Conservation (phyloP, 805 yeast species). For the Candida krabiensis region DNA sequence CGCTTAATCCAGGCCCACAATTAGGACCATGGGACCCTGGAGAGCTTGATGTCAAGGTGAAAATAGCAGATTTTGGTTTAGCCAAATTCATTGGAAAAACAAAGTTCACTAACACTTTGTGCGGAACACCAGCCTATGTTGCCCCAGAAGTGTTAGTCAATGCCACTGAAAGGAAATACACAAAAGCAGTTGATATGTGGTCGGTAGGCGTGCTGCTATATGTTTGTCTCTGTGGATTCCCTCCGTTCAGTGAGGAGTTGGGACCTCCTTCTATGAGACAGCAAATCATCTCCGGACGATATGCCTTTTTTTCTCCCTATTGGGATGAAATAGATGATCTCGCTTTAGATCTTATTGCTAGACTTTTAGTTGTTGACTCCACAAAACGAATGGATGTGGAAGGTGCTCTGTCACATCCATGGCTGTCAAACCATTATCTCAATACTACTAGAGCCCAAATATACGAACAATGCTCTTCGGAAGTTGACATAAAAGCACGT, state of each 20-base stretch:
- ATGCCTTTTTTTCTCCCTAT: slow-evolving; percentile 75
- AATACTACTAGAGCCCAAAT: neutral
- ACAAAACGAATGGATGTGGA: slow-evolving; percentile 40
- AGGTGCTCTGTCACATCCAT: slow-evolving; percentile 41
- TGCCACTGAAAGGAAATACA: slow-evolving; percentile 52
- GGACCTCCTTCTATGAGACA: slow-evolving; percentile 80
- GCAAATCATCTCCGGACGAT: slow-evolving; percentile 65
- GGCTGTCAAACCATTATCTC: slow-evolving; percentile 34
- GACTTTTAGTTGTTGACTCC: slow-evolving; percentile 56
- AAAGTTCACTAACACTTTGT: slow-evolving; percentile 72
- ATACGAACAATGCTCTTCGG: neutral
- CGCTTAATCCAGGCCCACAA: slow-evolving; percentile 10
- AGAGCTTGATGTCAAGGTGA: slow-evolving; percentile 63
- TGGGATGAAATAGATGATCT: slow-evolving; percentile 72
- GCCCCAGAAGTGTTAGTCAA: slow-evolving; percentile 74
- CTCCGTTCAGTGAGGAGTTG: slow-evolving; percentile 80
- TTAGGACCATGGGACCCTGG: slow-evolving; percentile 58
- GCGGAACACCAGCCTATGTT: slow-evolving; percentile 87
- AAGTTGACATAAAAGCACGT: slow-evolving; percentile 6
- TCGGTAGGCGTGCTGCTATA: slow-evolving; percentile 76
- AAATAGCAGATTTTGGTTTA: slow-evolving; percentile 82
- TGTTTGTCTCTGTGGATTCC: slow-evolving; percentile 81
- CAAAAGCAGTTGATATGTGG: slow-evolving; percentile 79
- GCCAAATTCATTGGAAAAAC: slow-evolving; percentile 70
- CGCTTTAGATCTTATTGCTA: slow-evolving; percentile 64